Conservation (phyloP, 2,329 filamentous ascomycete species). For the Cercospora sesami region DNA sequence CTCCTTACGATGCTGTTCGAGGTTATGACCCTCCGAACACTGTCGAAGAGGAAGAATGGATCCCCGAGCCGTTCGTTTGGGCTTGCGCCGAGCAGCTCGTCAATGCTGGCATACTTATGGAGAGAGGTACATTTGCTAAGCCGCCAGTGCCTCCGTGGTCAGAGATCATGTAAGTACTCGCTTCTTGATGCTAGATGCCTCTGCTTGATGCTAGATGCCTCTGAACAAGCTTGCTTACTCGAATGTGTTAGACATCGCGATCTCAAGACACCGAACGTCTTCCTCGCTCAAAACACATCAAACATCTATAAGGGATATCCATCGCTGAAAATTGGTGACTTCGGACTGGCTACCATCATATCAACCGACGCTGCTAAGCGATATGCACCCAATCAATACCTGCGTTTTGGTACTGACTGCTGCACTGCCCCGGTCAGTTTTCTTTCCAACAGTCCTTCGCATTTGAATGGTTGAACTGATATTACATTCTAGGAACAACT, state of each 20-base stretch:
- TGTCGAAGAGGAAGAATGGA: background rate
- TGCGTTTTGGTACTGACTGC: background rate
- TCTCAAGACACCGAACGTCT: slow-evolving; percentile 95
- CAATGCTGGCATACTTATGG: slow-evolving; percentile 11
- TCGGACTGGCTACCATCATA: background rate
- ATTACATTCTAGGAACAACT: slow-evolving; percentile 1
- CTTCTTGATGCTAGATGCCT: background rate
- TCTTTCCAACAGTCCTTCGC: background rate
- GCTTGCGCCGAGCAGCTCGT: slow-evolving; percentile 6
- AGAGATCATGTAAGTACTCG: slow-evolving; percentile 65
- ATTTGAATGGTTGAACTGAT: background rate
- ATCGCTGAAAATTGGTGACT: slow-evolving; percentile 4
- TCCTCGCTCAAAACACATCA: slow-evolving; percentile 64
- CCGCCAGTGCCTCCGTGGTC: no score
- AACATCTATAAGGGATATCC: background rate
- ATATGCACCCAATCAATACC: no score
- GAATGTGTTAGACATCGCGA: slow-evolving; percentile 65
- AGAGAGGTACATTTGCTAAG: no score
- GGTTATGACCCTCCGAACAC: no score
- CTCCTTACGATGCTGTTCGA: no score
- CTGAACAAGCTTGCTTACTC: background rate
- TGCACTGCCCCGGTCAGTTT: background rate
- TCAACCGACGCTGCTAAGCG: no score
- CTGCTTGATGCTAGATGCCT: background rate
- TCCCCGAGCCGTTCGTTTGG: slow-evolving; percentile 18